Conservation (phyloP, 352 stramenopile genomes). For the Globisporangium viniferum region DNA sequence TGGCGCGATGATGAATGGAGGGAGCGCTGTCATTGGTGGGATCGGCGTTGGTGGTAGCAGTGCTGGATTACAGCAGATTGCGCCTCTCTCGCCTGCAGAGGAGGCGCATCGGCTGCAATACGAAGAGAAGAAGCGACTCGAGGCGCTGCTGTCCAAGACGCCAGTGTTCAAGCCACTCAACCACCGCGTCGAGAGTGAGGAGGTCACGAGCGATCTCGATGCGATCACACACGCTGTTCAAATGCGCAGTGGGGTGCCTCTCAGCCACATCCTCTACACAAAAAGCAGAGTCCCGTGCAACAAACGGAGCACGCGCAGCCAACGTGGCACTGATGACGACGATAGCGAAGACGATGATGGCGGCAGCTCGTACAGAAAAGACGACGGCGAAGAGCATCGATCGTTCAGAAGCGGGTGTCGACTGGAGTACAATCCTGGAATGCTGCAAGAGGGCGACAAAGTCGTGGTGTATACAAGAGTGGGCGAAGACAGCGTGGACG, state of each 20-base stretch:
- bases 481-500: not conserved
- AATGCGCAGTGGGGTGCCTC: not conserved
- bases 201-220: slow-evolving; percentile 40
- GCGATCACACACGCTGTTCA: slow-evolving; percentile 28
- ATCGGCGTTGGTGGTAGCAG: slow-evolving; percentile 18
- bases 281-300: not conserved
- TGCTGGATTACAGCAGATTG: not conserved
- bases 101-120: slow-evolving; percentile 32
- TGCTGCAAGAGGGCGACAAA: slow-evolving; percentile 60
- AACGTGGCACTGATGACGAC: slow-evolving; percentile 20
- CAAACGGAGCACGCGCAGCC: not conserved
- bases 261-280: not conserved
- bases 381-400: slow-evolving; percentile 5
- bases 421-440: slow-evolving; percentile 40
- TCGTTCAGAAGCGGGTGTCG: slow-evolving; percentile 7
- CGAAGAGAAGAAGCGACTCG: slow-evolving; percentile 57
- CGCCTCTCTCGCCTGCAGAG: slow-evolving; percentile 24
- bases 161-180: slow-evolving; percentile 47
- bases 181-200: slow-evolving; percentile 26
- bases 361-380: not conserved
- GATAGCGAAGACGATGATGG: slow-evolving; percentile 13
- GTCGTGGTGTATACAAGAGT: slow-evolving; percentile 30
- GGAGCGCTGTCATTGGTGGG: slow-evolving; percentile 3
- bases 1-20: not conserved
- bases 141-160: slow-evolving; percentile 42